phyloP scores from a whole-genome alignment of 768 basidiomycete species.

The Suillus paluster region DNA sequence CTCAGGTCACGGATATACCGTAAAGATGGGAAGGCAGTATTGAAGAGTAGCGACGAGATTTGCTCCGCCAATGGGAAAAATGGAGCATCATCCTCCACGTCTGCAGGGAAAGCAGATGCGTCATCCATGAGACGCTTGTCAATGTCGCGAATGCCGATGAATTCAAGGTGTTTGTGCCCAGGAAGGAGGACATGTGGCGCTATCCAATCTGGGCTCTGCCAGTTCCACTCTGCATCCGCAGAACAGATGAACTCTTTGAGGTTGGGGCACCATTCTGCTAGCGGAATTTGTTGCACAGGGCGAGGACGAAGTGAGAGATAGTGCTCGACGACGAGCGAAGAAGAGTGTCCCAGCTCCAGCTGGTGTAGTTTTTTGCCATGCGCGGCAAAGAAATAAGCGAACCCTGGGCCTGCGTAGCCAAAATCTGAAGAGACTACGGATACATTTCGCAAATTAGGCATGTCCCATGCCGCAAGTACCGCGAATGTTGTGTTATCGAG shows the following conservation, averaged over 20 bases:
- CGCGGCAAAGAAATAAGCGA: conserved; percentile 64
- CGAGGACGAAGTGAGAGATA: conserved; percentile 55
- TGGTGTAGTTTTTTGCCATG: conserved; percentile 67
- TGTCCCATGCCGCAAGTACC: conserved; percentile 66
- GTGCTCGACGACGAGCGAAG: conserved; percentile 67
- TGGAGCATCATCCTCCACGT: conserved; percentile 46
- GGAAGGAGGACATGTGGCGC: conserved; percentile 76
- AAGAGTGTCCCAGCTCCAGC: conserved; percentile 75
- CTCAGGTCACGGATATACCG: conserved; percentile 70
- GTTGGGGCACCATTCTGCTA: conserved; percentile 74
- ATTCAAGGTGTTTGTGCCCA: conserved; percentile 59
- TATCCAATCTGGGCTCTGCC: conserved; percentile 81
- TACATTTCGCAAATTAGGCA: conserved; percentile 65
- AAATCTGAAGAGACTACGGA: conserved; percentile 76
- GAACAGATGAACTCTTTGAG: conserved; percentile 72
- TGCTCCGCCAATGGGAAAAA: conserved; percentile 73
- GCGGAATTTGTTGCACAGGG: conserved; percentile 44
- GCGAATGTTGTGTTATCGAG: conserved; percentile 74
- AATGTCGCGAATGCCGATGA: conserved; percentile 76
- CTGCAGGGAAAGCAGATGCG: conserved; percentile 34
- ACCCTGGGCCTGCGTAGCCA: conserved; percentile 67
- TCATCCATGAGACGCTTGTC: conserved; percentile 63
- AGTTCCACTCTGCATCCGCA: conserved; percentile 83
- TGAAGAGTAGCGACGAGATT: conserved; percentile 58
- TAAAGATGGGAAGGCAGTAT: conserved; percentile 65